Base-by-base conservation (phyloP, 768 basidiomycete species). In the Suillus sp. region DNA sequence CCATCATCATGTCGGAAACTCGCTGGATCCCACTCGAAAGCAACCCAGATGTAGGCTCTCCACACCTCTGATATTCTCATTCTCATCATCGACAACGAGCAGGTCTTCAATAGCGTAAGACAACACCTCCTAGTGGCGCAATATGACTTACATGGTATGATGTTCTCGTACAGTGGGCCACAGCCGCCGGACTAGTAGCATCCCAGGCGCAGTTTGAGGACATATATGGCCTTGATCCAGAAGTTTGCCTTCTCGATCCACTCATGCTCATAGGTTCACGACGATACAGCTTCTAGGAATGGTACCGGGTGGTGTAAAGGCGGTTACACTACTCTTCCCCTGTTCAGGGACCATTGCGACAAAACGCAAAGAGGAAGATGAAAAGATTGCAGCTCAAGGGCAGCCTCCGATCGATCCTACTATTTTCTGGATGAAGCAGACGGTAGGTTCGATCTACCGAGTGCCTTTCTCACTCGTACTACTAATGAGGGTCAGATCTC, bases 401-500 rank as follows among this genome's bases (percentile, higher is more conserved):
- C 78, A 81, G 61, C 78, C 75, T 11, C 73, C 77, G 0, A 70
- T 92, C 4, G 87, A 92, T 68, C 82, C 84, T 6, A 86, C 85
- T 0, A 77, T 96, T 5, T 78, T 95, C 68, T 97, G 87, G 84
- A 93, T 96, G 78, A 94, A 93, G 74, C 95, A 97, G 74, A 96
- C 91, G 59, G 94, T 93, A 62, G 37, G 83, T 71, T 51, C 2
- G 16, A 53, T 34, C 1, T 5, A 25, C 25, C 60, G 14, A 7
- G 20, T 3, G 42, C 45, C 11, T 32, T 64, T 59, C 57, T 62
- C 38, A n/a, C 27, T 50, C 27, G 8, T 30, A 9, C 27, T 27
- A 50, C 37, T 7, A 38, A 32, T 40, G 62, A 22, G 43, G 20
- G 20, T 30, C 62, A 92, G 91, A 93, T 93, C 62, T 74, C 80